These are phyloP conservation scores for Dictyostelium purpureum DNA, from an alignment of 78 protist genomes.

Conservation along the genomic window DNA sequence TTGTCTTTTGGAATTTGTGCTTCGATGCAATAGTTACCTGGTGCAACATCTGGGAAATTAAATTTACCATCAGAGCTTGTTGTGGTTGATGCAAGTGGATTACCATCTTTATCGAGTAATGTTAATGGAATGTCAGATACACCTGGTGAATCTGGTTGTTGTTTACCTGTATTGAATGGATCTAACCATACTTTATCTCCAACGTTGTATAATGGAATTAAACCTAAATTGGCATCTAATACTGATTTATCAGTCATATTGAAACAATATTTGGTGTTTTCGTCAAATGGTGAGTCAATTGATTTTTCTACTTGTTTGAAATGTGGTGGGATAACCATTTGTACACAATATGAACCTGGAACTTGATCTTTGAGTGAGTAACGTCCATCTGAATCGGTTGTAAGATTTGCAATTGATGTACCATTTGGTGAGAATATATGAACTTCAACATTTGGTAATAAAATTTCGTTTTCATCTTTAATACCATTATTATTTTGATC, in stretches of 20 bases:
- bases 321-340: background rate
- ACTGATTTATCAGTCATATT: background rate
- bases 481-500: conserved; percentile 21
- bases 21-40: conserved; percentile 9
- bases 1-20: background rate
- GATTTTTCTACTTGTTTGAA: background rate
- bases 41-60: background rate
- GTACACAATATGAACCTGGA: conserved; percentile 23
- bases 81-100: background rate
- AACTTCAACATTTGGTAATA: background rate
- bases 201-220: background rate
- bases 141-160: background rate
- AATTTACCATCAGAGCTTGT: background rate
- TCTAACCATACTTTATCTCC: conserved; percentile 6
- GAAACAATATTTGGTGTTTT: background rate
- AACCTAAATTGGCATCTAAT: background rate
- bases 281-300: background rate
- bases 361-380: background rate
- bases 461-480: background rate
- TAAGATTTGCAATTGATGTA: background rate
- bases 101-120: conserved; percentile 11
- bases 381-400: conserved; percentile 18
- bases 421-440: background rate
- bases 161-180: conserved; percentile 1
- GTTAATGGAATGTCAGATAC: background rate